Evolutionary conservation across 495 filamentous ascomycete genomes (phyloP).

Genomic region (Penicillium turbatum): DNA sequence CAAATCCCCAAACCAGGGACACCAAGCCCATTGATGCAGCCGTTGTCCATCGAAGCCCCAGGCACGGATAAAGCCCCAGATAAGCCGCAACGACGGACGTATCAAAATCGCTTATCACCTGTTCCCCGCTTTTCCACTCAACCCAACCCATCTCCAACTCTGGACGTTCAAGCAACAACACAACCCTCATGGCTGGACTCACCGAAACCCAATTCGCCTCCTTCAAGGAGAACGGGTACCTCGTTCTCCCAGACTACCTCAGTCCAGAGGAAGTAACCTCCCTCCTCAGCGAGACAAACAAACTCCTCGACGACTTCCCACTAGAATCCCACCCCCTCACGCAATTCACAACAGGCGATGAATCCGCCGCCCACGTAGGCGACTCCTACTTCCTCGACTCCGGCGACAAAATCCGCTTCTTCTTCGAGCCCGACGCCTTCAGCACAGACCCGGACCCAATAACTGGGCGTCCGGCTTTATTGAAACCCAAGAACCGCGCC

Average conservation of each 20-base stretch:
- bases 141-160: neutral
- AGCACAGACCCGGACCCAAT: slow-evolving; percentile 35
- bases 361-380: slow-evolving; percentile 62
- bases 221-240: slow-evolving; percentile 82
- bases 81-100: neutral
- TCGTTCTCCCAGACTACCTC: slow-evolving; percentile 80
- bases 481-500: slow-evolving; percentile 71
- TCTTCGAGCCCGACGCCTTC: slow-evolving; percentile 81
- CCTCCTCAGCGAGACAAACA: slow-evolving; percentile 69
- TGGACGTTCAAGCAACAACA: neutral
- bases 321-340: slow-evolving; percentile 85
- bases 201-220: slow-evolving; percentile 63
- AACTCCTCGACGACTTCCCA: slow-evolving; percentile 68
- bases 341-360: slow-evolving; percentile 77
- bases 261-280: slow-evolving; percentile 54
- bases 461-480: slow-evolving; percentile 46
- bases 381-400: slow-evolving; percentile 91
- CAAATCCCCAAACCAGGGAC: neutral
- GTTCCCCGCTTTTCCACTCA: slow-evolving; percentile 6
- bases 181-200: slow-evolving; percentile 48
- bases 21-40: neutral
- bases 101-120: slow-evolving; percentile 7
- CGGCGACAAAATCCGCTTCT: slow-evolving; percentile 90
- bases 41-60: neutral
- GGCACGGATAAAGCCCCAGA: neutral